These are phyloP conservation scores for Neurospora sp. DNA, from an alignment of 495 filamentous ascomycete species.

Conservation along the genomic window DNA sequence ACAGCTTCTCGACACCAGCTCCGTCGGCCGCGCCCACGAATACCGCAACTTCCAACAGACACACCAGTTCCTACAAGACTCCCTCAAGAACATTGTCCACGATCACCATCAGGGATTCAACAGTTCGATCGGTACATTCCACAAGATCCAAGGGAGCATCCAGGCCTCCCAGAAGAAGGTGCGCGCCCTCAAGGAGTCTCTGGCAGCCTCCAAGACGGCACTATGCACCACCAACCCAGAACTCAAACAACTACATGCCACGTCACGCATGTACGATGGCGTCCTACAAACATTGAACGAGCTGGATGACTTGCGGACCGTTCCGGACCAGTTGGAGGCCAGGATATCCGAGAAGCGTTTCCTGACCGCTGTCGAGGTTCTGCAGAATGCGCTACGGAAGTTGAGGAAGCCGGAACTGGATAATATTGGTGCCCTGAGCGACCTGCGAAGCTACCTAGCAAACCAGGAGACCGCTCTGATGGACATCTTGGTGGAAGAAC, in stretches of 20 bases:
- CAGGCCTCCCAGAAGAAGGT: constrained; percentile 79
- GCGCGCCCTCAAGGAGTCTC: constrained; percentile 66
- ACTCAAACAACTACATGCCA: constrained; percentile 72
- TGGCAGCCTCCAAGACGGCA: constrained; percentile 71
- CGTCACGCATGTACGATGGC: constrained; percentile 84
- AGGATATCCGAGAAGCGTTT: constrained; percentile 94
- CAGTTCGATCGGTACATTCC: constrained; percentile 95
- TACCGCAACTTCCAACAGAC: constrained; percentile 73
- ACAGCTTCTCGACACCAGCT: constrained; percentile 87
- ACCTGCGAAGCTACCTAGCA: constrained; percentile 75
- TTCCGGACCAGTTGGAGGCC: constrained; percentile 88
- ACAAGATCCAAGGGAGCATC: constrained; percentile 94
- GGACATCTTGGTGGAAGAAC: constrained; percentile 90
- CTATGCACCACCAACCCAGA: constrained; percentile 84
- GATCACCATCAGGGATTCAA: constrained; percentile 99
- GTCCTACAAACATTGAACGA: constrained; percentile 75
- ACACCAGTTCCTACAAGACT: constrained; percentile 75
- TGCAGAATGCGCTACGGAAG: constrained; percentile 74
- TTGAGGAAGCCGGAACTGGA: constrained; percentile 84
- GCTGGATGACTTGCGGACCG: constrained; percentile 80
- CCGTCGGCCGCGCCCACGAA: constrained; percentile 79
- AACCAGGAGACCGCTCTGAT: constrained; percentile 88
- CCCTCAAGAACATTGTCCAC: constrained; percentile 91
- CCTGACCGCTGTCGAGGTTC: constrained; percentile 78
- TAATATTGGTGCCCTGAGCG: constrained; percentile 77